Evolutionary conservation across 208 protist species (phyloP).

Genomic region (Leishmania major): DNA sequence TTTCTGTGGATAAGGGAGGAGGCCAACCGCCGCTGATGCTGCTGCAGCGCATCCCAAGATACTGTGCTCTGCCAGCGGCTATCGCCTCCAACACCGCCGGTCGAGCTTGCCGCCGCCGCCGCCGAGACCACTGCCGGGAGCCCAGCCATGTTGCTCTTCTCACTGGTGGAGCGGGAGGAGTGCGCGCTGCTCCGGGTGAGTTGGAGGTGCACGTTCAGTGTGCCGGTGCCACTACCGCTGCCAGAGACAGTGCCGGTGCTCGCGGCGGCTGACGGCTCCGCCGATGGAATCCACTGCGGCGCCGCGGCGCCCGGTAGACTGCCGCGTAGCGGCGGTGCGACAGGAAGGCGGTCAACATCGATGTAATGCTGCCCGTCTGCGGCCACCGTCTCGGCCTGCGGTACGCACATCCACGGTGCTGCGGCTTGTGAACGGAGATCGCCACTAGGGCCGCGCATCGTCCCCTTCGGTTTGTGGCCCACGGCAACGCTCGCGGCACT

Average conservation of each 20-base stretch:
- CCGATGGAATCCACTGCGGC: background rate
- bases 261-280: background rate
- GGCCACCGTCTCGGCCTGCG: slow-evolving; percentile 15
- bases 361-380: slow-evolving; percentile 29
- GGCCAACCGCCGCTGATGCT: background rate
- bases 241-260: background rate
- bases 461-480: background rate
- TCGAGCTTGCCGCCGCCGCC: background rate
- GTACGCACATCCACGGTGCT: slow-evolving; percentile 25
- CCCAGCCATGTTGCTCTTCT: slow-evolving; percentile 20
- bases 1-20: slow-evolving; percentile 1
- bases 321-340: background rate
- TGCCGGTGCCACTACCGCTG: background rate
- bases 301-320: background rate
- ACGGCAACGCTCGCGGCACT: background rate
- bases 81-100: background rate
- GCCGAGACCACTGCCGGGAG: background rate
- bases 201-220: background rate
- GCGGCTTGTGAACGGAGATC: slow-evolving; percentile 5
- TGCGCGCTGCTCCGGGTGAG: slow-evolving; percentile 1
- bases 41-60: slow-evolving; percentile 7
- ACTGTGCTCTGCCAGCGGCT: background rate
- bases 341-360: slow-evolving; percentile 16
- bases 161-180: slow-evolving; percentile 19
- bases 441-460: background rate